phyloP scores from a whole-genome alignment of 345 rosid genomes.

The Mercurialis annua region DNA sequence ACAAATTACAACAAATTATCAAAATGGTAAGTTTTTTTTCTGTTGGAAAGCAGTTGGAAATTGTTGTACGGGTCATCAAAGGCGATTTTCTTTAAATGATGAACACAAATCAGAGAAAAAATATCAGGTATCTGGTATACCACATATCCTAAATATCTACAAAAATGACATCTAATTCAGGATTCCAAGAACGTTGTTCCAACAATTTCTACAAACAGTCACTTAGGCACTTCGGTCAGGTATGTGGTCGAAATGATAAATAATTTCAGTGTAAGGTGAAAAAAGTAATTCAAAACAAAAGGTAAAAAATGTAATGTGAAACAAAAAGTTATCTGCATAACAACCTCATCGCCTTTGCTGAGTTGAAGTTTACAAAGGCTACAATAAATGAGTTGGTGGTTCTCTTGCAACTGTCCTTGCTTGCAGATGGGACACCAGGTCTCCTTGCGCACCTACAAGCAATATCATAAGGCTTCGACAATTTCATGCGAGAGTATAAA shows the following conservation, averaged over 20 bases:
- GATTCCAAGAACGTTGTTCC: background rate
- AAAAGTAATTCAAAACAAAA: too few species aligned
- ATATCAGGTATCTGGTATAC: background rate
- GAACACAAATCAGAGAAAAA: too few species aligned
- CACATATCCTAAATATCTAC: background rate
- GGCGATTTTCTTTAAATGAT: too few species aligned
- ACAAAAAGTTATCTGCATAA: constrained; percentile 18
- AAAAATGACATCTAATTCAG: background rate
- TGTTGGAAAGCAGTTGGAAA: background rate
- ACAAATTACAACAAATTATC: background rate
- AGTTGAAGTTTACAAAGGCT: constrained; percentile 61
- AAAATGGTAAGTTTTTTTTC: too few species aligned
- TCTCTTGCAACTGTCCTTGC: constrained; percentile 73
- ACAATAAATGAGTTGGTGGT: constrained; percentile 51
- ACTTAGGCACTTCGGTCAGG: background rate
- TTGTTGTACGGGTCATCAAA: background rate
- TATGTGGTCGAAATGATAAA: background rate
- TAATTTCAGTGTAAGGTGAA: background rate
- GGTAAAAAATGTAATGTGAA: too few species aligned
- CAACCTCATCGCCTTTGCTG: constrained; percentile 69
- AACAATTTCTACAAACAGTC: background rate
- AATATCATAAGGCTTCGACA: constrained; percentile 19
- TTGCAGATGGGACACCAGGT: constrained; percentile 92
- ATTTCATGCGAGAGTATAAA: background rate
- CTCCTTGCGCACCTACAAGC: constrained; percentile 41